These are phyloP conservation scores for Schrenkiella parvula DNA, from an alignment of 345 rosid species.

Conservation along the genomic window DNA sequence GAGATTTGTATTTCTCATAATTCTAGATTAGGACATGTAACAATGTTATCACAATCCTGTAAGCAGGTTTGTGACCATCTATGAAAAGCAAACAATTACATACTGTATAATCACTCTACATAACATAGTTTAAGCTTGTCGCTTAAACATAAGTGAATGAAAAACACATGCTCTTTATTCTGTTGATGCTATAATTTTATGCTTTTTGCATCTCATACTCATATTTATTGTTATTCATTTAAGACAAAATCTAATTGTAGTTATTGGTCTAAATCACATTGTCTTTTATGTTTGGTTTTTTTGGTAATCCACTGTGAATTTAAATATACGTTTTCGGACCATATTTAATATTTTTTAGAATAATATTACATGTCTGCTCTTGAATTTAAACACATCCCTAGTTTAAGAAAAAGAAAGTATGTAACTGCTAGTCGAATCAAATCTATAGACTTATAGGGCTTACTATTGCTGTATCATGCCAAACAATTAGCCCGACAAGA, in stretches of 20 bases:
- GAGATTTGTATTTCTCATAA: too few relatives aligned
- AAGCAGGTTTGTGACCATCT: too few relatives aligned
- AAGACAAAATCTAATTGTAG: neutral
- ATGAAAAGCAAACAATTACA: too few relatives aligned
- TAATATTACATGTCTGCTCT: neutral
- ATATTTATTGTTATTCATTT: neutral
- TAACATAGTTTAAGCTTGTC: neutral
- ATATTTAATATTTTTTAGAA: neutral
- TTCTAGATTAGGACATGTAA: too few relatives aligned
- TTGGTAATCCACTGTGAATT: neutral
- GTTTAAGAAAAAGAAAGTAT: neutral
- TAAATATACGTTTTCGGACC: neutral
- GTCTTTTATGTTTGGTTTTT: neutral
- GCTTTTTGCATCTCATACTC: neutral
- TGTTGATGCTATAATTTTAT: neutral
- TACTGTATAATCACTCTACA: too few relatives aligned
- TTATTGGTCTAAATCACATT: neutral
- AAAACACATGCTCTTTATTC: neutral
- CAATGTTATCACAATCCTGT: too few relatives aligned
- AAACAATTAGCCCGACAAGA: constrained; percentile 19
- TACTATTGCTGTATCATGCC: constrained; percentile 21
- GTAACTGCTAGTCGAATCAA: constrained; percentile 1
- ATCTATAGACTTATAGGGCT: neutral
- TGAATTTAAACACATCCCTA: neutral
- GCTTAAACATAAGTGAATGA: neutral